A percentile compares a stretch with the other conserved stretches of the same genome.
Conservation (phyloP, 805 yeast genomes). For the Ogataea ganodermae region DNA sequence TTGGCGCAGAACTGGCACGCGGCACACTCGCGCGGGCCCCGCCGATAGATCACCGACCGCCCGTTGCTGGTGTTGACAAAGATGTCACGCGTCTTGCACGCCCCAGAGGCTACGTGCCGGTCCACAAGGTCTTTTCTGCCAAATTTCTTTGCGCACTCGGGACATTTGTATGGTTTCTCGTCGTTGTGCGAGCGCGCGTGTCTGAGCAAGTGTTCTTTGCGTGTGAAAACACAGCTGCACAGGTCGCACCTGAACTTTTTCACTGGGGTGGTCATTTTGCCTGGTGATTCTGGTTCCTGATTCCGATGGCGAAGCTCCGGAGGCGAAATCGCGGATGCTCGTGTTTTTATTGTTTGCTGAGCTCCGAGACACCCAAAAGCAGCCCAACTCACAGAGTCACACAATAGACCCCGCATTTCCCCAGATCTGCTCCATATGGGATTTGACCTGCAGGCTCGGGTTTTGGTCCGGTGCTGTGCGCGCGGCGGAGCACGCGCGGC, state of each 20-base stretch:
- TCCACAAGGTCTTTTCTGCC: slow-evolving; percentile 12
- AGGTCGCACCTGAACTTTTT: slow-evolving; percentile 9
- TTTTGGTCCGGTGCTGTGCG: not conserved
- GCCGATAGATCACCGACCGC: not conserved
- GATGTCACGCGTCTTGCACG: slow-evolving; percentile 8
- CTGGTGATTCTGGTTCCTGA: no score
- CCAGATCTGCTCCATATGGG: no score
- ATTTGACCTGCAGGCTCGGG: no score
- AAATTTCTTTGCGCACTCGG: slow-evolving; percentile 9
- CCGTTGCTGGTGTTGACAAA: slow-evolving; percentile 13
- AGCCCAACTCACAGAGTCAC: no score
- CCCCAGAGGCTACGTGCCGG: slow-evolving; percentile 11
- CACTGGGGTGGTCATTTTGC: not conserved
- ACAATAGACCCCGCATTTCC: not conserved
- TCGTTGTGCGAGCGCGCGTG: slow-evolving; percentile 14
- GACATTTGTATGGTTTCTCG: slow-evolving; percentile 13
- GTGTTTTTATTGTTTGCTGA: not conserved
- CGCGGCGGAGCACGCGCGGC: no score
- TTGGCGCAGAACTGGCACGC: slow-evolving; percentile 13
- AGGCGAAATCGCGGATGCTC: not conserved
- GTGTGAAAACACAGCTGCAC: slow-evolving; percentile 10
- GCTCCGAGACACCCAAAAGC: not conserved
- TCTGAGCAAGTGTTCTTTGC: slow-evolving; percentile 11
- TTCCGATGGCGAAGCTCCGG: slow-evolving; percentile 1
- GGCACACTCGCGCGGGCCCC: slow-evolving; percentile 5